Base-by-base conservation (phyloP, 148 eudicot genomes). In the Vaccinium vitisidaea region DNA sequence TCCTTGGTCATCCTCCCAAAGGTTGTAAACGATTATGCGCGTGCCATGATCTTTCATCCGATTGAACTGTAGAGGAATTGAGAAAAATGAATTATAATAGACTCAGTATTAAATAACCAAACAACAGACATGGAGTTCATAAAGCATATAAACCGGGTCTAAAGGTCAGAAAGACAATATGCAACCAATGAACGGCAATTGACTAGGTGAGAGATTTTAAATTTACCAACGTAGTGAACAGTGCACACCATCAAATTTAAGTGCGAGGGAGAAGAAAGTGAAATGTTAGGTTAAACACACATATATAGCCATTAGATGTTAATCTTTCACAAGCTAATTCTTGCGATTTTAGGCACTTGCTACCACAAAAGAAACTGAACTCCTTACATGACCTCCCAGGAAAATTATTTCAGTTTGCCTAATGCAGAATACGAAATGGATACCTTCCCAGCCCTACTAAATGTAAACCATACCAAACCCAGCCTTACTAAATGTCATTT, bases 1-100 rank as follows among this genome's bases (percentile, higher is more conserved):
- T 79, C 94, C 98, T 92, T 92, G 92, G 50, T 95, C 99, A 88
- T 96, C 98, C 89, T 96, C 99, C 99, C 99, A 96, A 69, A 96
- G 96, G 87, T 95, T 96, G 92, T 92, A 96, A 84, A 96, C 92
- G 54, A 96, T 82, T 79, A 96, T 87, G 36, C 96, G 96, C 12
- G 99, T 95, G 81, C 99, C 99, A 79, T 90, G 98, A 83, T 88
- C 92, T 82, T 92, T 89, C 91, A 97, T 88, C 83, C 84, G 83
- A 88, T 91, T 81, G 84, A 97, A 94, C 99, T 96, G 86, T 88
- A 77, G 9, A 86, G 30, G 15, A 56, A 36, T 0, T n/a, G 50
- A 67, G 15, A 32, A 49, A 76, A 78, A 25, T 15, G 6, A 73
- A 78, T 83, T 75, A 83, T 27, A 39, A 39, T n/a, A 83, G 25